These are phyloP conservation scores for Scleroderma bovista DNA, from an alignment of 768 basidiomycete genomes.

Conservation along the genomic window DNA sequence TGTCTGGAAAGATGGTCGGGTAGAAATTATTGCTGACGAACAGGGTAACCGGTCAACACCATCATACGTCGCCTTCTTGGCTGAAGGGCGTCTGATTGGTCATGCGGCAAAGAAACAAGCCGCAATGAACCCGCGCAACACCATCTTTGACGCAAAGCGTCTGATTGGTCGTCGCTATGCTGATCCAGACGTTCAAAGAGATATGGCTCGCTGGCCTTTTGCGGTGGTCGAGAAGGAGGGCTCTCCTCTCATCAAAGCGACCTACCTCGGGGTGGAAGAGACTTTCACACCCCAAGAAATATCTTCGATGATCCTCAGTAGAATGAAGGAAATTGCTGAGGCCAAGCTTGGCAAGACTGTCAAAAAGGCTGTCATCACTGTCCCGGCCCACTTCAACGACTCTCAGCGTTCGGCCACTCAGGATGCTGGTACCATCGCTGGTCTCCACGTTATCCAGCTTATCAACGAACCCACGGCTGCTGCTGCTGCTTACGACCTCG, in stretches of 20 bases:
- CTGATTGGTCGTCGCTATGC: conserved; percentile 90
- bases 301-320: conserved; percentile 81
- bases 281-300: too few relatives aligned
- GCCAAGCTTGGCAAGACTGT: conserved; percentile 89
- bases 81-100: conserved; percentile 93
- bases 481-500: conserved; percentile 95
- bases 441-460: conserved; percentile 94
- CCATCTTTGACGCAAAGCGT: conserved; percentile 91
- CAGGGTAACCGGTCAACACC: conserved; percentile 98
- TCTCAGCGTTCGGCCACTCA: conserved; percentile 99
- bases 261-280: too few relatives aligned
- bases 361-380: conserved; percentile 91
- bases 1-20: conserved; percentile 92
- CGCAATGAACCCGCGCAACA: conserved; percentile 92
- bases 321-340: conserved; percentile 96
- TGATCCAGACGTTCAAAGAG: conserved; percentile 91
- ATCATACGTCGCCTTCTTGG: conserved; percentile 97
- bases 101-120: conserved; percentile 97
- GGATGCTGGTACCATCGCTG: conserved; percentile 95
- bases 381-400: conserved; percentile 99
- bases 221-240: conserved; percentile 60
- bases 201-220: conserved; percentile 87
- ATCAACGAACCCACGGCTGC: conserved; percentile 99
- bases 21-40: conserved; percentile 94
- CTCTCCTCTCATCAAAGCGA: too few relatives aligned